Base-by-base conservation (phyloP, 164 flowering plant species). In the Nymphaea thermarum region DNA sequence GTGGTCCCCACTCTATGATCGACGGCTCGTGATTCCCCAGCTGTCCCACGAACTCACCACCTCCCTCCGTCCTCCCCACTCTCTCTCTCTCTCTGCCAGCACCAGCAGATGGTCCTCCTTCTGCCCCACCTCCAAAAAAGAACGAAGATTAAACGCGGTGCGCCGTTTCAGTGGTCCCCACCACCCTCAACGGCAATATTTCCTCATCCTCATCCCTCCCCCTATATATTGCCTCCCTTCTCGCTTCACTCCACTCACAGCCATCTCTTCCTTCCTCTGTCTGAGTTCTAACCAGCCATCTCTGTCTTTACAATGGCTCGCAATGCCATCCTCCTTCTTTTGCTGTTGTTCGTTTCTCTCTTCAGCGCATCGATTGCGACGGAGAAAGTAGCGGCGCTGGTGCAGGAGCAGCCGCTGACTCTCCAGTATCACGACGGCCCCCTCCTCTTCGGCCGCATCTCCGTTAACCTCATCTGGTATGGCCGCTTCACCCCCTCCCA, bases 371-470 rank as follows among this genome's bases (percentile, higher is more conserved):
- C 68, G 6, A 78, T 75, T 15, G 60, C 75, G 10, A 51, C 80
- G 1, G 75, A 80, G n/a, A 80, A 67, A 59, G 80, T 78, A 4
- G 17, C 75, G 0, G 76, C 65, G 62, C 80, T 83, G 0, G 86
- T 80, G 2, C 43, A 81, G 57, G 66, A 83, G 16, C 82, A 76
- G n/a, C 84, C 85, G 0, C 71, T 84, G 1, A 53, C 77, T 4
- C 82, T 84, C 55, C 73, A 79, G n/a, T 85, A 89, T 78, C 95
- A 89, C 80, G 82, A 85, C 60, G 95, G 95, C 36, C 74, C 72
- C 0, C 84, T 89, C 15, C 83, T 89, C n/a, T 83, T 80, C n/a
- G 91, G 95, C 15, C 79, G 78, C 43, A 57, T 80, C 76, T 71
- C 85, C 57, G 73, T 85, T 41, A 82, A 88, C 60, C 76, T 88